A percentile compares a stretch with the other conserved stretches of the same genome.
These are phyloP conservation scores for Entomortierella beljakovae DNA, from an alignment of 192 early-diverging fungal species.

Conservation along the genomic window DNA sequence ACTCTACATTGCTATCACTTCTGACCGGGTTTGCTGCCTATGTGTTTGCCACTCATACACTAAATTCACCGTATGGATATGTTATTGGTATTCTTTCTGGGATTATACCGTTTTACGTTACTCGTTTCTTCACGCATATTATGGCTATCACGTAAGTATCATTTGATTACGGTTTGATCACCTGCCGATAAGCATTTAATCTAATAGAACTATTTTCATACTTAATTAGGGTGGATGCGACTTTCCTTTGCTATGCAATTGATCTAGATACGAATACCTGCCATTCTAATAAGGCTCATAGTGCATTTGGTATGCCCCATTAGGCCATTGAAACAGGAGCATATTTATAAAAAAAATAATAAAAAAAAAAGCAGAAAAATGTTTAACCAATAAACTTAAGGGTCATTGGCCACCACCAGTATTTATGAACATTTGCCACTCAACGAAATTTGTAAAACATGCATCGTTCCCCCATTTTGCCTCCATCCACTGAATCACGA, in stretches of 20 bases:
- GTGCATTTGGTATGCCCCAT: slow-evolving; percentile 53
- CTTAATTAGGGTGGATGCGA: slow-evolving; percentile 74
- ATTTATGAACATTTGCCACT: neutral
- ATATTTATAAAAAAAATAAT: too few relatives aligned
- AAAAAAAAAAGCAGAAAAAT: too few relatives aligned
- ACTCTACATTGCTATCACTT: slow-evolving; percentile 66
- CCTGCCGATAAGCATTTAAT: neutral
- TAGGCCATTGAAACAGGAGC: too few relatives aligned
- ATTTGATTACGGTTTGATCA: neutral
- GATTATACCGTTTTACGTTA: slow-evolving; percentile 73
- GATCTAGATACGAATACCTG: slow-evolving; percentile 77
- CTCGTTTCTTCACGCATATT: slow-evolving; percentile 74
- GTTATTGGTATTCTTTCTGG: slow-evolving; percentile 69
- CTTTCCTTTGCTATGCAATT: slow-evolving; percentile 84
- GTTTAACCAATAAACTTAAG: too few relatives aligned
- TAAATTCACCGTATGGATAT: slow-evolving; percentile 72
- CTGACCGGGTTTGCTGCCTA: slow-evolving; percentile 68
- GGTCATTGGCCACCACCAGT: too few relatives aligned
- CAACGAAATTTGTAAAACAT: neutral
- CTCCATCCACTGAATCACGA: slow-evolving; percentile 1
- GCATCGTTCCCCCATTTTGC: slow-evolving; percentile 13
- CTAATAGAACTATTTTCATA: neutral
- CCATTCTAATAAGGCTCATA: slow-evolving; percentile 62
- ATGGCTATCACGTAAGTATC: slow-evolving; percentile 78
- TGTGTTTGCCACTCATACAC: slow-evolving; percentile 66